Evolutionary conservation across 2,329 filamentous ascomycete species (phyloP), one percentile per base, ranked within the genome.

Genomic region (Talaromyces sp.): DNA sequence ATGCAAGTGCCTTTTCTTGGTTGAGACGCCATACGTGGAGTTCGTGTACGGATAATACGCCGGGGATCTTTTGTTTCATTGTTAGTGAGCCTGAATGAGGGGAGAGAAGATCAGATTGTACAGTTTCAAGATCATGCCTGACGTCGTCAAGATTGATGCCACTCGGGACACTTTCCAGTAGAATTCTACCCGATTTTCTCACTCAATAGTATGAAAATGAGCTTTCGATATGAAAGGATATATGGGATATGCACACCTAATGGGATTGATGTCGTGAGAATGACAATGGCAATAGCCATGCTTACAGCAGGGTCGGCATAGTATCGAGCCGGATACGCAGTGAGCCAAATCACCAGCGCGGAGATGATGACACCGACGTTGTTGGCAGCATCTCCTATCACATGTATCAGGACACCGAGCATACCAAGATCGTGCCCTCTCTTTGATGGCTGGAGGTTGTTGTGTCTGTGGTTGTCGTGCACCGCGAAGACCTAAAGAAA

Each of bases 11-110:
- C 69, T 90, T 91, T 59, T 81, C 81, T 75, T 93, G 88, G 70
- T 89, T 86, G 1, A 92, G 80, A 1, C 86, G 82, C 89, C 90
- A 92, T 65, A 91, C 84, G 67, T 91, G 88, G n/a, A 92, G 78
- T 68, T 92, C 88, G 66, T 91, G 88, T 16, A 92, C 82, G 0
- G 86, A 86, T 18, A 84, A 72, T 18, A 92, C 82, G 0, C 88
- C 88, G 0, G 85, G 82, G 25, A 57, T 73, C 25, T 66, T 31
- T 31, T 37, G 9, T 31, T 18, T 42, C 16, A 11, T 44, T 4
- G 25, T 33, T 33, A 48, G 40, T 39, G 6, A 14, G 23, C n/a
- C 9, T 18, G n/a, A 5, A 12, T 16, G 25, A 14, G 37, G 5
- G 5, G 5, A 8, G 48, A 8, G n/a, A 8, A 23, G 37, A 63